Base-by-base conservation (phyloP, 345 rosid genomes). In the Gossypium longicalyx region DNA sequence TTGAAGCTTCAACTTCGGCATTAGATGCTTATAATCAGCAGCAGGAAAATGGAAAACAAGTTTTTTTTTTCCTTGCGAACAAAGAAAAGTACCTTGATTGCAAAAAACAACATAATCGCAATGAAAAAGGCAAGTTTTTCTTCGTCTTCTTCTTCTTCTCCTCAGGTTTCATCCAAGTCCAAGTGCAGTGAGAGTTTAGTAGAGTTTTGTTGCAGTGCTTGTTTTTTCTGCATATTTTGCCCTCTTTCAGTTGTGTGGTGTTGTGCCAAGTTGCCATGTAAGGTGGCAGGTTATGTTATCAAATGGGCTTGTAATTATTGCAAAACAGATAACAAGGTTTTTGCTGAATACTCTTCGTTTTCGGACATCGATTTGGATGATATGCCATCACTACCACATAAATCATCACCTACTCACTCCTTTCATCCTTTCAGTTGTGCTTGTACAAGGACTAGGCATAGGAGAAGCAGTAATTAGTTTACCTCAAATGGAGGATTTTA, bases 311-410 rank as follows among this genome's bases (percentile, higher is more conserved):
- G 80, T 5, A 34, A 34, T 5, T 5, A 34, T 54, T 89, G 89
- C 53, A 54, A 85, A 6, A 76, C 83, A 7, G 64, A 67, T 47
- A 67, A 80, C 68, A 79, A 66, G 71, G 78, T 82, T 49, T 83
- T 52, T 38, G 89, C 85, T 0, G 82, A 82, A 1, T 92, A 90
- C 79, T 92, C 97, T 3, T 90, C 97, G 1, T 92, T 90, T 78
- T 92, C 97, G 0, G 95, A 90, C 74, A 86, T 87, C 61, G 95
- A 89, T 79, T 78, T 73, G 0, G 89, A 86, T 70, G 76, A 68
- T 44, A 10, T 67, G 51, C 62, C 77, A 0, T 17, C 51, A 48
- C 51, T 65, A 47, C 61, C 77, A 0, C 16, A 45, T 23, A 78
- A 64, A 73, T 19, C 38, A 34, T 34, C 69, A 23, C 80, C 16